Percentiles rank a stretch among this genome's conserved stretches.
phyloP scores from a whole-genome alignment of 208 protist genomes.

The Leptomonas pyrrhocoris region DNA sequence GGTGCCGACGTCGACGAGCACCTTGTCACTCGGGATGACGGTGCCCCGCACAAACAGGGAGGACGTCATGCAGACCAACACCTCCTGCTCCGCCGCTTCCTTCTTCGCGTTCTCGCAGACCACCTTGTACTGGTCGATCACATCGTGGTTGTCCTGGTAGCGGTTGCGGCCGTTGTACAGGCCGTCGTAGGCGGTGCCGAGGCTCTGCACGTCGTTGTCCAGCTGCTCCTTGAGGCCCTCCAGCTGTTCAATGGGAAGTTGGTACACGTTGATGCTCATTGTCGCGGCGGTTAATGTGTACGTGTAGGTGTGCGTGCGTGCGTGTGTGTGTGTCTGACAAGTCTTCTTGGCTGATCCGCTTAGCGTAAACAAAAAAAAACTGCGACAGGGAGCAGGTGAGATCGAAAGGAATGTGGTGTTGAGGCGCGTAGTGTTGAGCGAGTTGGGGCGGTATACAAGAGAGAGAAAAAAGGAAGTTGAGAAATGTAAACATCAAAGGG shows the following conservation, averaged over 20 bases:
- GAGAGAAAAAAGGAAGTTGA: no score
- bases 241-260: conserved; percentile 87
- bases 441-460: no score
- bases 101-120: conserved; percentile 54
- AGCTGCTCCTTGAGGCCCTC: conserved; percentile 88
- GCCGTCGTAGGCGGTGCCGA: conserved; percentile 81
- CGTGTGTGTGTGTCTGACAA: conserved; percentile 1
- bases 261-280: conserved; percentile 63
- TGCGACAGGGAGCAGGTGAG: no score
- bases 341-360: neutral
- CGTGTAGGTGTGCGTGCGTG: no score
- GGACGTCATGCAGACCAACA: conserved; percentile 85
- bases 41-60: conserved; percentile 76
- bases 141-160: conserved; percentile 78
- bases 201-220: conserved; percentile 75
- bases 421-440: no score
- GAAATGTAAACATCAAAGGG: no score
- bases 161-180: conserved; percentile 74
- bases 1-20: conserved; percentile 87
- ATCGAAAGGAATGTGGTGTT: no score
- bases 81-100: conserved; percentile 46
- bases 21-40: conserved; percentile 70
- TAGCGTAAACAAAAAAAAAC: no score
- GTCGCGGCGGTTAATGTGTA: neutral
- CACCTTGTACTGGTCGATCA: conserved; percentile 69